Evolutionary conservation across 305 asterid genomes (phyloP), one percentile per base, ranked within the genome.

Genomic region (Plantago rigida): DNA sequence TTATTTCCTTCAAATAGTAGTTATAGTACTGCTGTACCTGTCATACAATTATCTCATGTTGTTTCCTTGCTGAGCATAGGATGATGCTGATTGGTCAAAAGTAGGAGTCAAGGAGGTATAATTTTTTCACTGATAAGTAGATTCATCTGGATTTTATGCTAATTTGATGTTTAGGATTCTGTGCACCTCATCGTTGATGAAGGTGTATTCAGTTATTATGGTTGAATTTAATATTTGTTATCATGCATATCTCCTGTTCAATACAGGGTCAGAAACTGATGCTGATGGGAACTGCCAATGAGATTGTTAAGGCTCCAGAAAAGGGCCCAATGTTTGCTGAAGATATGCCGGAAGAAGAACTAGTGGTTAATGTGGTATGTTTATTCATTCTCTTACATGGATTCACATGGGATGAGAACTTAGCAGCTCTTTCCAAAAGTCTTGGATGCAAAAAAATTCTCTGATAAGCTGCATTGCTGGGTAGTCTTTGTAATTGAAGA

Each of bases 231-330:
- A 42, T 63, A 9, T 46, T 54, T 60, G 57, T 10, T 59, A 61
- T 45, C 56, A 49, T 59, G 29, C 47, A 47, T 39, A 51, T 61
- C 39, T 61, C 31, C 46, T 60, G 47, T 49, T 60, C 71, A 65
- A 49, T 67, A 56, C 71, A 93, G 99, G 99, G 99, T 69, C 99
- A 93, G 82, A 87, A 90, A 66, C 75, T 93, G 70, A 93, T 93
- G 99, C 89, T 93, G 99, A 93, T 89, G 97, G 99, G 99, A 76
- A 93, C 96, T 44, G 99, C 96, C 13, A 97, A 85, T 75, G 99
- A 89, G 79, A 81, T 93, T 56, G 84, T 93, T 39, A 93, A 89
- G 86, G 97, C 97, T 65, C 99, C 99, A 31, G 97, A 93, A 72
- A 87, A 89, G 68, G 87, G 89, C 15, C 91, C 92, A 19, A 65